These are phyloP conservation scores for Aurifilum marmelostoma DNA, from an alignment of 2,329 filamentous ascomycete genomes.

Conservation along the genomic window DNA sequence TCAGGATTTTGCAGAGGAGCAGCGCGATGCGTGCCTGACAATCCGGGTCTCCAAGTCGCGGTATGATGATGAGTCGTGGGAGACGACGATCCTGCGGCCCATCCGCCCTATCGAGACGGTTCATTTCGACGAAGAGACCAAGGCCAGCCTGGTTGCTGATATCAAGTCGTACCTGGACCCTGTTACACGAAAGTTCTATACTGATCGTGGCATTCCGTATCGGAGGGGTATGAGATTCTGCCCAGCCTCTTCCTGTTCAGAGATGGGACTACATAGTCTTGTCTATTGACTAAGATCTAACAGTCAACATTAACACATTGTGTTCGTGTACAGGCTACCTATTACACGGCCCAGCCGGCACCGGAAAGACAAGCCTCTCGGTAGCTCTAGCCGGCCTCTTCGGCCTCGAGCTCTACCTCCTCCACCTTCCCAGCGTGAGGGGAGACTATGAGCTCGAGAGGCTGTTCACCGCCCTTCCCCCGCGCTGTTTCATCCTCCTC, in stretches of 20 bases:
- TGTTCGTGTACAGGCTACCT: conserved; percentile 60
- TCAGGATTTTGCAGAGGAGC: conserved; percentile 39
- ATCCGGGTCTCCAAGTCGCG: conserved; percentile 39
- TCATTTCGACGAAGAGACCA: conserved; percentile 52
- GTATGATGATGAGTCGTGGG: conserved; percentile 39
- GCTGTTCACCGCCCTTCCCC: conserved; percentile 69
- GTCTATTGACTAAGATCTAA: too few relatives aligned
- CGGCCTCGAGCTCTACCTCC: conserved; percentile 72
- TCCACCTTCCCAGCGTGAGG: conserved; percentile 65
- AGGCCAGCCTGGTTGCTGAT: conserved; percentile 62
- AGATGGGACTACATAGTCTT: too few relatives aligned
- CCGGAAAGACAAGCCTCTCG: conserved; percentile 75
- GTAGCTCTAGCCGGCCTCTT: conserved; percentile 73
- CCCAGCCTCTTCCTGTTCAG: too few relatives aligned
- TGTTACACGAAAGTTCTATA: conserved; percentile 74
- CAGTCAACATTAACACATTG: not conserved
- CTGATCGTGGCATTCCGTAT: conserved; percentile 82
- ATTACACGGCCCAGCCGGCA: conserved; percentile 78
- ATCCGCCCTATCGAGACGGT: conserved; percentile 41
- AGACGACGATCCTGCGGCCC: conserved; percentile 41
- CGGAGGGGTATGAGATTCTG: conserved; percentile 55
- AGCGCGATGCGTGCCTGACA: conserved; percentile 42
- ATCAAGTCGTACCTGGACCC: conserved; percentile 66
- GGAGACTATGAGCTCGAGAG: conserved; percentile 68
- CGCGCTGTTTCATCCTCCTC: conserved; percentile 72